Conservation (phyloP, 345 rosid species). For the Dimocarpus longan region DNA sequence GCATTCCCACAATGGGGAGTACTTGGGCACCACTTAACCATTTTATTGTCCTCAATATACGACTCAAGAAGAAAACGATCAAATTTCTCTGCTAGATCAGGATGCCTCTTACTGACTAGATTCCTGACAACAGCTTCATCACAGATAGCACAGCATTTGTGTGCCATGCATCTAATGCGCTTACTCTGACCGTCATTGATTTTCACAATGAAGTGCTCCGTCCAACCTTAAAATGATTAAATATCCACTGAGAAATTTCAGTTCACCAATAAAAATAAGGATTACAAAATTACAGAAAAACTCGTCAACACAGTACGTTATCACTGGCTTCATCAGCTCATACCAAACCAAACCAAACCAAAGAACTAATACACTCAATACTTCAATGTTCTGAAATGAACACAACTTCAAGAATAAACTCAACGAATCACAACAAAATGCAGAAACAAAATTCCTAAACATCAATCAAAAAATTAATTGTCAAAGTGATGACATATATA, state of each 20-base stretch:
- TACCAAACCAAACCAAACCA: too few species aligned
- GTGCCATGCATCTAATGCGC: slow-evolving; percentile 91
- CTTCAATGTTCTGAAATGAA: neutral
- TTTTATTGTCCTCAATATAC: slow-evolving; percentile 92
- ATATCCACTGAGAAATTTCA: slow-evolving; percentile 14
- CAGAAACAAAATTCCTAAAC: neutral
- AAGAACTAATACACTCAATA: neutral
- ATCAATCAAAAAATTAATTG: neutral
- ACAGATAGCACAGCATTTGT: slow-evolving; percentile 81
- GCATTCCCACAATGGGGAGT: slow-evolving; percentile 94
- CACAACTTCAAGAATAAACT: neutral
- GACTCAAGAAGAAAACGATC: slow-evolving; percentile 95
- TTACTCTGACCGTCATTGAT: slow-evolving; percentile 93
- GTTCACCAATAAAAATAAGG: neutral
- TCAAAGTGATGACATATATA: neutral
- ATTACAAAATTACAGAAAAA: neutral
- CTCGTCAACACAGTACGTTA: neutral
- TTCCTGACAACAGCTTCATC: slow-evolving; percentile 79
- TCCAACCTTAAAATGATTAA: slow-evolving; percentile 66
- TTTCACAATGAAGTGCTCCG: slow-evolving; percentile 83
- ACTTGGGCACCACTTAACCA: slow-evolving; percentile 99
- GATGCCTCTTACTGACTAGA: slow-evolving; percentile 74
- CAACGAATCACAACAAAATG: slow-evolving; percentile 2
- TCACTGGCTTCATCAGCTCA: neutral
- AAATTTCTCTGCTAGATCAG: slow-evolving; percentile 79